Percentiles rank a stretch among this genome's conserved stretches.
These are phyloP conservation scores for Wickerhamiella dianesei DNA, from an alignment of 805 yeast genomes.

Conservation along the genomic window DNA sequence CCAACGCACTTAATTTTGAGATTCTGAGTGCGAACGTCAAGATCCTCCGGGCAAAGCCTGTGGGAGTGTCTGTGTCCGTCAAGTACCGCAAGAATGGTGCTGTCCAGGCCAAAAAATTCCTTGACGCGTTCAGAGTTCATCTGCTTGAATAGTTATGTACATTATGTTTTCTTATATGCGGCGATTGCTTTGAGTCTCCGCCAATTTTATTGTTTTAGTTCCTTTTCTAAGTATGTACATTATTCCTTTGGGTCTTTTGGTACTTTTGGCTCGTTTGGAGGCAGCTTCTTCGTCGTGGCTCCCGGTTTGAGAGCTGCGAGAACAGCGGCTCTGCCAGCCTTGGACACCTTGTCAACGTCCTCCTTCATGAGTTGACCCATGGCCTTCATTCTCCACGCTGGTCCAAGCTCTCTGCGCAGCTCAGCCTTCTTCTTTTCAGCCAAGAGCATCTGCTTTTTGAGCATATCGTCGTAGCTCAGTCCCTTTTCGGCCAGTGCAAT, in stretches of 20 bases:
- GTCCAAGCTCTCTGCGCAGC: slow-evolving; percentile 42
- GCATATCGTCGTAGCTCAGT: slow-evolving; percentile 44
- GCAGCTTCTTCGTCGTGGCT: neutral
- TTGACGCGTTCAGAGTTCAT: neutral
- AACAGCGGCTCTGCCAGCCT: slow-evolving; percentile 17
- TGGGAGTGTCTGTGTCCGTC: slow-evolving; percentile 11
- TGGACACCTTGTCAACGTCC: slow-evolving; percentile 27
- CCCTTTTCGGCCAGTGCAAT: slow-evolving; percentile 67
- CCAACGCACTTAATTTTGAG: slow-evolving; percentile 28
- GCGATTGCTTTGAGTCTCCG: neutral
- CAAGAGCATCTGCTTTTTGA: slow-evolving; percentile 36
- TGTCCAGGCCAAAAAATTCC: neutral
- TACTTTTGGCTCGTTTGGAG: neutral
- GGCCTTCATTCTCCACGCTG: slow-evolving; percentile 46
- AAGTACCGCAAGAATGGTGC: slow-evolving; percentile 9
- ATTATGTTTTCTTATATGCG: neutral
- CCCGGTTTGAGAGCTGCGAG: slow-evolving; percentile 6
- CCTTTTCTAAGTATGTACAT: neutral
- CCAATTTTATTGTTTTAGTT: neutral
- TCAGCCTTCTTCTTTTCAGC: slow-evolving; percentile 37
- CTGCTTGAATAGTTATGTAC: neutral
- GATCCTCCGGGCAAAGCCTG: slow-evolving; percentile 15
- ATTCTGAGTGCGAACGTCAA: slow-evolving; percentile 14
- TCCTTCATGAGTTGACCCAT: slow-evolving; percentile 32
- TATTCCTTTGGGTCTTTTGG: neutral